A percentile compares a stretch with the other conserved stretches of the same genome.
Conservation (phyloP, 768 basidiomycete species). For the Asterophora lycoperdoides region DNA sequence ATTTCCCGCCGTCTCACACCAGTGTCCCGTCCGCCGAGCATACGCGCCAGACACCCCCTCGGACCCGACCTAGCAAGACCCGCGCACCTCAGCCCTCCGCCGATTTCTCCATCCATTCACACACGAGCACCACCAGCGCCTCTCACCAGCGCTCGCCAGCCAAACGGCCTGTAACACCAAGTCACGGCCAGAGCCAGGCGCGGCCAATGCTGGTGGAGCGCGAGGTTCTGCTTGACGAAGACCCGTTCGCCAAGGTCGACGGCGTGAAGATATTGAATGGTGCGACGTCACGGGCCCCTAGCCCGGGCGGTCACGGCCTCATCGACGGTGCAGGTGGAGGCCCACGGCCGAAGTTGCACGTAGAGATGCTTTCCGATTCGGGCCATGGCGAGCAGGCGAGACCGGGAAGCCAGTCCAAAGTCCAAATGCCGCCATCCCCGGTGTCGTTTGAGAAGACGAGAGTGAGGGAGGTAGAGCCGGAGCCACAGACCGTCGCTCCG, state of each 20-base stretch:
- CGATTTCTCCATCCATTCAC: slow-evolving; percentile 5
- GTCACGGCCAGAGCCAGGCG: slow-evolving; percentile 3
- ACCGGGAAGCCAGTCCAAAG: not conserved
- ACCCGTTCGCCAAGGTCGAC: slow-evolving; percentile 53
- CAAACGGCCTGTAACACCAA: slow-evolving; percentile 7
- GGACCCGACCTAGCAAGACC: slow-evolving; percentile 25
- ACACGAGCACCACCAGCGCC: not conserved
- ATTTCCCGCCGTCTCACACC: no score
- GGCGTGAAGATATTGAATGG: slow-evolving; percentile 45
- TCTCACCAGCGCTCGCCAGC: not conserved
- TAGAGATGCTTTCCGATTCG: slow-evolving; percentile 8
- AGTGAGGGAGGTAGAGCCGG: slow-evolving; percentile 33
- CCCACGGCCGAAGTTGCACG: not conserved
- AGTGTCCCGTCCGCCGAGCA: not conserved
- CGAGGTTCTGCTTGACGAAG: slow-evolving; percentile 39
- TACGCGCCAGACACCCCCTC: slow-evolving; percentile 14
- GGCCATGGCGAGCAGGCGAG: not conserved
- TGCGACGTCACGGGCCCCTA: slow-evolving; percentile 7
- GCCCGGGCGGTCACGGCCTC: not conserved
- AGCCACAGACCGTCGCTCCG: slow-evolving; percentile 31
- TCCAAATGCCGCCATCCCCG: not conserved
- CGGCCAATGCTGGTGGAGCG: slow-evolving; percentile 24
- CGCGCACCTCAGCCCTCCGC: slow-evolving; percentile 14
- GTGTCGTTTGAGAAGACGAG: slow-evolving; percentile 13
- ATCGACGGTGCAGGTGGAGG: not conserved